Base-by-base conservation (phyloP, 2,329 filamentous ascomycete species). In the Aspergillus fijiensis region DNA sequence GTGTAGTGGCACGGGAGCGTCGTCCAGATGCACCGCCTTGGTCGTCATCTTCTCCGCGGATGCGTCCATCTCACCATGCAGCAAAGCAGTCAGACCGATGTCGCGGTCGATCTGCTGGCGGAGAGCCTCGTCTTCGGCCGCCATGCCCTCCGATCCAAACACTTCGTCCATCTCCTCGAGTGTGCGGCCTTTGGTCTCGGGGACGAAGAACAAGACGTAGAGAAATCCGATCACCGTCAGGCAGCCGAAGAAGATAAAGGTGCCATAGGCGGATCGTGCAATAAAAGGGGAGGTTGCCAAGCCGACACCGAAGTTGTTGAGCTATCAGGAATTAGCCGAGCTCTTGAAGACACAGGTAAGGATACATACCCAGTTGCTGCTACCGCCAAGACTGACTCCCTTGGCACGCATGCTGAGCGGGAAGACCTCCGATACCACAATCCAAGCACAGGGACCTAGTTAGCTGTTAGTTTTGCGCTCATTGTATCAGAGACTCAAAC, bases 361-460 rank as follows among this genome's bases (percentile, higher is more conserved):
- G 7, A 10, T 5, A 62, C 63, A 48, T 58, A 75, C 66, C 75
- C 76, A 77, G 61, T 77, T 76, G 19, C 65, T 68, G 27, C 69
- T 69, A 6, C 71, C 74, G 19, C 70, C 69, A 4, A 76, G 63
- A 63, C 65, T 68, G 14, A 72, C 69, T 6, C 75, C 74, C 62
- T 91, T 90, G 1, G 89, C 84, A 1, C 88, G 82, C 31, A 87
- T 87, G 61, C 84, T 87, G 4, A 91, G 76, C 0, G 89, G 89
- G 85, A 87, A 92, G 51, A 92, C 85, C 74, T 92, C 89, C 1
- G 87, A 85, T 1, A 90, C 82, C 51, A 92, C 81, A 62, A 90
- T 89, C 89, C 89, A 92, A 33, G 6, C 49, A 25, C 53, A 47
- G 5, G 58, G 53, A 29, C 52, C 29, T 51, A 50, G 14, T 11